Evolutionary conservation across 129 eudicot genomes (phyloP), one percentile per base, ranked within the genome.

Genomic region (Kitagawia praeruptora): DNA sequence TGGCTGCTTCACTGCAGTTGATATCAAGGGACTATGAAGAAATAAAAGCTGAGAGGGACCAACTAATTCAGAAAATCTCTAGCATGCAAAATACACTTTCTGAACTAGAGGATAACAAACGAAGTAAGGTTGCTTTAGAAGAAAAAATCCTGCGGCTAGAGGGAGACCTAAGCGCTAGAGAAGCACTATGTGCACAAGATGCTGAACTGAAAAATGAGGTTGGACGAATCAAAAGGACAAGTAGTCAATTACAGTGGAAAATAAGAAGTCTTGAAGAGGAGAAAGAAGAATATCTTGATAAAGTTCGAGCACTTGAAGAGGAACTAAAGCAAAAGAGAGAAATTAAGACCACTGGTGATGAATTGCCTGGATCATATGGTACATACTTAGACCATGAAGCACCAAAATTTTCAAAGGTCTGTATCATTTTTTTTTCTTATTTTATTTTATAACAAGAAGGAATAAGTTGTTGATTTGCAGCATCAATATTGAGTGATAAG

Each of bases 141-240:
- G 97, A 91, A 85, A 87, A 91, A 74, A n/a, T 91, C 75, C 70
- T 91, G 80, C 86, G 93, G 80, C 84, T 91, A 79, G 89, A 86
- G 73, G 97, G 93, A 63, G 97, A 91, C 76, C 73, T 91, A 58
- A 88, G 85, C 44, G 97, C 97, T 48, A 87, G 89, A 83, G 93
- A 89, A 82, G 97, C 90, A 47, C 78, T 87, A 58, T 86, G 89
- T 66, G 89, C 89, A 72, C 82, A 87, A 45, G 92, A 86, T 40
- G 84, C 90, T 48, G 90, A 91, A 86, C 84, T 89, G 75, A 91
- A 86, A 86, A 84, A 87, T 83, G 94, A 91, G 75, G 82, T 91
- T 15, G 87, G 90, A 70, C 88, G 83, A 75, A 48, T 89, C 34
- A 89, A 85, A 78, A 88, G 90, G 71, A 80, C 85, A 77, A 89